These are phyloP conservation scores for Peniophora sp. DNA, from an alignment of 1,284 basidiomycete genomes.

Conservation along the genomic window DNA sequence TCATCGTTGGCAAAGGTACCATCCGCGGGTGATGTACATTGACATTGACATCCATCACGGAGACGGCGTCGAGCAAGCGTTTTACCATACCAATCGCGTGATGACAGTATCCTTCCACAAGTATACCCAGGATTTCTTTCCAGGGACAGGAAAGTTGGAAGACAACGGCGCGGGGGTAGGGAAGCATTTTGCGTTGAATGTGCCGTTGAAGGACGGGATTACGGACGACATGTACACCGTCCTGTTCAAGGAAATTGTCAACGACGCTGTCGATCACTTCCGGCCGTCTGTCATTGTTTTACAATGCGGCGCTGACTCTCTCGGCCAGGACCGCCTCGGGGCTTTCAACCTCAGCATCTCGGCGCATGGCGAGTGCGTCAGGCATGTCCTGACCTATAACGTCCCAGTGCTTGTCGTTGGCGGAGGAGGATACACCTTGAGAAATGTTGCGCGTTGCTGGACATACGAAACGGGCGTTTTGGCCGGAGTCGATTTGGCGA, in stretches of 20 bases:
- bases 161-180: constrained; percentile 85
- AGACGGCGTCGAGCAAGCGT: constrained; percentile 98
- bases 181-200: constrained; percentile 87
- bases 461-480: constrained; percentile 95
- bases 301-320: constrained; percentile 95
- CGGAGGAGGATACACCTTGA: constrained; percentile 93
- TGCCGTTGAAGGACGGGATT: constrained; percentile 91
- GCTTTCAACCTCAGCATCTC: constrained; percentile 99
- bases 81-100: constrained; percentile 95
- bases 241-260: constrained; percentile 85
- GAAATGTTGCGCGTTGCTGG: constrained; percentile 98
- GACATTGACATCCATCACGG: constrained; percentile 99
- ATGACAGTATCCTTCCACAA: constrained; percentile 97
- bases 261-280: constrained; percentile 71
- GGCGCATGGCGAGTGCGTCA: constrained; percentile 97
- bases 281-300: constrained; percentile 88
- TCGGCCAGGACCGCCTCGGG: constrained; percentile 90
- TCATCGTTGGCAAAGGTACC: constrained; percentile 49
- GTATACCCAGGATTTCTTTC: constrained; percentile 97
- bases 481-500: constrained; percentile 78
- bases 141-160: constrained; percentile 84
- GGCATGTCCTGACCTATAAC: constrained; percentile 89
- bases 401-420: constrained; percentile 88
- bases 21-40: constrained; percentile 89
- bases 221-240: constrained; percentile 77